phyloP scores from a whole-genome alignment of 225 moss, liverwort and hornwort species.

The Takakia lepidozioides region DNA sequence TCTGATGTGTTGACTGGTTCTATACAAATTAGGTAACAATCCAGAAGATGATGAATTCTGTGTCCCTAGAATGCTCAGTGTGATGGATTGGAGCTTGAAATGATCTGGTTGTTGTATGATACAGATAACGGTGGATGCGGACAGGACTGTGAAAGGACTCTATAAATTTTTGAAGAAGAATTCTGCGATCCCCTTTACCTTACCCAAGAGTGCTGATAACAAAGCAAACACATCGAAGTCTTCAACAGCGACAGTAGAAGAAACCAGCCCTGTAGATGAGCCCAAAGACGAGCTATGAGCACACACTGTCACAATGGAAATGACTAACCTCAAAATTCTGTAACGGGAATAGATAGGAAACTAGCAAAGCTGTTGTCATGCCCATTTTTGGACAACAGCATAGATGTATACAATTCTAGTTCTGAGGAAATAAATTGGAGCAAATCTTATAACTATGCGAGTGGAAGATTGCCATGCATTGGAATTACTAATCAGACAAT shows the following conservation, averaged over 20 bases:
- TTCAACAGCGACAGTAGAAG: slow-evolving; percentile 1
- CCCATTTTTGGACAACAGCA: no score
- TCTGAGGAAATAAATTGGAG: no score
- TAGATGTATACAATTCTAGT: no score
- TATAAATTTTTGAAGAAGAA: slow-evolving; percentile 74
- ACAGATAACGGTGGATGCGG: slow-evolving; percentile 58
- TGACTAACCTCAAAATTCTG: no score
- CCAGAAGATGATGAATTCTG: background rate
- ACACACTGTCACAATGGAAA: no score
- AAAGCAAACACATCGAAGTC: slow-evolving; percentile 14
- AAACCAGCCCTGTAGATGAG: background rate
- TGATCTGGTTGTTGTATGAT: slow-evolving; percentile 2
- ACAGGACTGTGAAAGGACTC: slow-evolving; percentile 51
- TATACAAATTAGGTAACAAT: background rate
- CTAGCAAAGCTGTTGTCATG: no score
- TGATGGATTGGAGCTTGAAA: background rate
- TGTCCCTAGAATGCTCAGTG: background rate
- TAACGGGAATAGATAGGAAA: no score
- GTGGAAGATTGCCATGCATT: no score
- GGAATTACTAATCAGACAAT: no score
- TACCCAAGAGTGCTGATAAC: slow-evolving; percentile 37
- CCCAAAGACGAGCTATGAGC: slow-evolving; percentile 30
- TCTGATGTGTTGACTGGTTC: background rate
- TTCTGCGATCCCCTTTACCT: slow-evolving; percentile 51
- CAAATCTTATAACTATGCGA: no score